Conservation (phyloP, 1,284 basidiomycete genomes). For the Inonotus hispidus region DNA sequence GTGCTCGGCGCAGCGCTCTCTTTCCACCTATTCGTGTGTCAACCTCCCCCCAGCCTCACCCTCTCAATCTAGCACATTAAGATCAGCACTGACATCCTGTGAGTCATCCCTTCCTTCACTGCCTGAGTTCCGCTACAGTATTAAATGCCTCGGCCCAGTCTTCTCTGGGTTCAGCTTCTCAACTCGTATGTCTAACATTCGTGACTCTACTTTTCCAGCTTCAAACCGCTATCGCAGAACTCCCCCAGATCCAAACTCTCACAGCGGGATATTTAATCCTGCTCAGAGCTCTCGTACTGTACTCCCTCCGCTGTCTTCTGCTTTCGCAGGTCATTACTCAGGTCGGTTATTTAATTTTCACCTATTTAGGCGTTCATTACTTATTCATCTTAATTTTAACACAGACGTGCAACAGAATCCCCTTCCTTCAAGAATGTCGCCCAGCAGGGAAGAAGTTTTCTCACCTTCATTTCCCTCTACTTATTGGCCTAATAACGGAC, state of each 20-base stretch:
- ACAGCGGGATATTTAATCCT: constrained; percentile 61
- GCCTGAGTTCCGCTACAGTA: constrained; percentile 7
- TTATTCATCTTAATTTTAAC: constrained; percentile 30
- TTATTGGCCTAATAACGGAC: constrained; percentile 17
- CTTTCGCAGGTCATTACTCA: constrained; percentile 58
- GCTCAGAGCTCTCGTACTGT: constrained; percentile 82
- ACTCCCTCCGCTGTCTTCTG: constrained; percentile 77
- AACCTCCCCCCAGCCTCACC: constrained; percentile 8
- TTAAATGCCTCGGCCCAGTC: constrained; percentile 34
- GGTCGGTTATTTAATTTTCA: constrained; percentile 16
- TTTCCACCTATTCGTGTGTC: constrained; percentile 1
- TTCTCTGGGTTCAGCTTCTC: constrained; percentile 29
- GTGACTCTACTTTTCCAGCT: constrained; percentile 56
- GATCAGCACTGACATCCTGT: constrained; percentile 7
- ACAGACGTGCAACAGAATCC: constrained; percentile 9
- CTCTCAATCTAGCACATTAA: background rate
- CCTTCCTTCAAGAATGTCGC: constrained; percentile 16
- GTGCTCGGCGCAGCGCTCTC: constrained; percentile 6
- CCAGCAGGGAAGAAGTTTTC: constrained; percentile 17
- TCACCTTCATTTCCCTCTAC: constrained; percentile 16
- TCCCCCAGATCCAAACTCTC: constrained; percentile 51
- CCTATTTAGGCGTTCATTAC: constrained; percentile 45
- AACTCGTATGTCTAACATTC: constrained; percentile 55
- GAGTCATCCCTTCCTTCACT: constrained; percentile 7
- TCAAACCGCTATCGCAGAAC: constrained; percentile 54